Base-by-base conservation (phyloP, 2,329 filamentous ascomycete species). In the Penicillium vulpinum region DNA sequence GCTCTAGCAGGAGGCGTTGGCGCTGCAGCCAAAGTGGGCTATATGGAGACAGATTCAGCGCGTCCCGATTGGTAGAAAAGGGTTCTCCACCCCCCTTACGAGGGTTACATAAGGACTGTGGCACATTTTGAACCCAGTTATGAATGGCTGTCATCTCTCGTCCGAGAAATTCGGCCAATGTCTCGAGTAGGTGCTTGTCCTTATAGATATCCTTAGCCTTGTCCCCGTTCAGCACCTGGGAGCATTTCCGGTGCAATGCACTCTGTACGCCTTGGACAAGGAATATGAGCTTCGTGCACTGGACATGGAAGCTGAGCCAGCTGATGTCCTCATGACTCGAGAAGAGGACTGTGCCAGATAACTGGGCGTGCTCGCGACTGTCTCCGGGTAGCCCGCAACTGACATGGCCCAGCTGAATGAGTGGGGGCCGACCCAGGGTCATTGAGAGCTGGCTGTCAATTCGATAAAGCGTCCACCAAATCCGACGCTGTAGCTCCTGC, bases 401-500 rank as follows among this genome's bases (percentile, higher is more conserved):
- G 18, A 46, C 44, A 46, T 46, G 28, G 8, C 28, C 33, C 44
- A 46, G 15, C 13, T 46, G 44, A 46, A 46, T 46, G 44, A 46
- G 44, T 21, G 44, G 44, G 5, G 44, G 28, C 15, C 44, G 28
- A 22, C 44, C 44, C 18, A 77, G 59, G 39, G 78, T 77, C 69
- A 78, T 76, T 45, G 73, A 74, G 4, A 71, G 61, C 48, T 81
- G 80, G 58, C 69, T 75, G 51, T 85, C 83, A 6, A 83, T 63
- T 1, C 70, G 70, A 62, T 77, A 82, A 1, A 85, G 63, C 0
- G 67, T 68, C 79, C 80, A 84, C 82, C 82, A 85, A 15, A 84
- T 60, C 0, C 81, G 73, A 59, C 77, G 80, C 7, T 78, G 77
- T 58, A 81, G 65, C 58, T 83, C 80, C 18, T 73, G 62, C 43